phyloP scores from a whole-genome alignment of 2,329 filamentous ascomycete genomes.

The Talaromyces sp. region DNA sequence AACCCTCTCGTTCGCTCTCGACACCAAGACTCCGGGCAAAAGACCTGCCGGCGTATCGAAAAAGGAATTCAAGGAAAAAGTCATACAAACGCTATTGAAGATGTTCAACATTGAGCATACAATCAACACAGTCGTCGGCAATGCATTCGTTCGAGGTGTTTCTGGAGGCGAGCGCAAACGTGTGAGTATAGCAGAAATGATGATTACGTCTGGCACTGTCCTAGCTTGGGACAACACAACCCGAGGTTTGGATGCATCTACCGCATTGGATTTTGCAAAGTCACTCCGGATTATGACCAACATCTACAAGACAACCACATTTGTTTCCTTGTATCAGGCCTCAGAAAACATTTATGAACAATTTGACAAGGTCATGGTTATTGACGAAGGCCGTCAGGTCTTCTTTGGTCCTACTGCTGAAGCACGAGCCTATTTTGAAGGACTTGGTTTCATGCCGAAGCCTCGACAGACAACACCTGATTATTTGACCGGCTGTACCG shows the following conservation, averaged over 20 bases:
- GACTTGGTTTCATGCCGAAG: conserved; percentile 69
- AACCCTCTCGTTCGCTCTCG: conserved; percentile 78
- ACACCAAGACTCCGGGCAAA: conserved; percentile 80
- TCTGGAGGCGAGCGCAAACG: conserved; percentile 77
- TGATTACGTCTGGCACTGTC: conserved; percentile 69
- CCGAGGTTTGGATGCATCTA: conserved; percentile 65
- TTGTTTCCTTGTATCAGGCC: conserved; percentile 82
- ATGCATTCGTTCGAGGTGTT: conserved; percentile 74
- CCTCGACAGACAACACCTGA: conserved; percentile 78
- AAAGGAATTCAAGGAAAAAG: conserved; percentile 50
- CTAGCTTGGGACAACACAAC: conserved; percentile 75
- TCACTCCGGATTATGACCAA: conserved; percentile 77
- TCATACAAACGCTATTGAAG: conserved; percentile 71
- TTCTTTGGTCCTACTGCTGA: conserved; percentile 69
- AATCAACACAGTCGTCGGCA: conserved; percentile 77
- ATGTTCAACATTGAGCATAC: conserved; percentile 97
- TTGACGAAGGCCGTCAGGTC: conserved; percentile 71
- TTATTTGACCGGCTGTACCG: conserved; percentile 77
- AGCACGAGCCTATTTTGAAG: conserved; percentile 71
- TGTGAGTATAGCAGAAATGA: conserved; percentile 79
- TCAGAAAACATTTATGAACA: conserved; percentile 75
- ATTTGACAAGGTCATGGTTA: conserved; percentile 81
- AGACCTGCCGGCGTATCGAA: conserved; percentile 58
- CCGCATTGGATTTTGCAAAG: conserved; percentile 64
- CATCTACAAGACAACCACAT: conserved; percentile 77